phyloP scores from a whole-genome alignment of 2,329 filamentous ascomycete species.

The Fusarium goolgardi region DNA sequence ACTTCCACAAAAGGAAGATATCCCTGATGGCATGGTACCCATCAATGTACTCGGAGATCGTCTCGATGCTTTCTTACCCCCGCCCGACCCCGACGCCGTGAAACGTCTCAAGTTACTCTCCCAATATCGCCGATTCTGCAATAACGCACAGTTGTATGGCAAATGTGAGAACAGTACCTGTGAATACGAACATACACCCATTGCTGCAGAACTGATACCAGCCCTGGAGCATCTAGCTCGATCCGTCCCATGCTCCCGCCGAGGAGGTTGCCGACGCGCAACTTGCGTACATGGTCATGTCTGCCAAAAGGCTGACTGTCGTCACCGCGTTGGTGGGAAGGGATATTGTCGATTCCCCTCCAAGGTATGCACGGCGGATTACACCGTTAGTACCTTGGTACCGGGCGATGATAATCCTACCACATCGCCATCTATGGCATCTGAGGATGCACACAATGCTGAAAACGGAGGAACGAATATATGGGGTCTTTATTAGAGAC shows the following conservation, averaged over 20 bases:
- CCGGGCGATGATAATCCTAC: not conserved
- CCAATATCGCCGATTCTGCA: constrained; percentile 35
- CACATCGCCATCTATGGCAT: constrained; percentile 27
- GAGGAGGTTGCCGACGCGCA: constrained; percentile 26
- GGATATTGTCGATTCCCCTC: constrained; percentile 35
- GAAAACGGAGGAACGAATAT: constrained; percentile 27
- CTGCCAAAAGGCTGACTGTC: constrained; percentile 39
- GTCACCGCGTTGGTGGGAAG: constrained; percentile 29
- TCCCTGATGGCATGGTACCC: constrained; percentile 28
- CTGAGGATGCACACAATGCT: constrained; percentile 25
- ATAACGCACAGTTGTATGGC: constrained; percentile 34
- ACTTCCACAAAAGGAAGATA: constrained; percentile 29
- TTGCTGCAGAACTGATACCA: constrained; percentile 33
- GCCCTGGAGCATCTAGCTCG: constrained; percentile 32
- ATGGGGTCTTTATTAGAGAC: constrained; percentile 8
- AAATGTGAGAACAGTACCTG: constrained; percentile 34
- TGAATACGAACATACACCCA: constrained; percentile 36
- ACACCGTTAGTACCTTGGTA: constrained; percentile 5
- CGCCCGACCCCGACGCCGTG: constrained; percentile 12
- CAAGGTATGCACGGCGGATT: constrained; percentile 33
- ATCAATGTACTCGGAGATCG: constrained; percentile 36
- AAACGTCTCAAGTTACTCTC: constrained; percentile 32
- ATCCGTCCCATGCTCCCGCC: constrained; percentile 33
- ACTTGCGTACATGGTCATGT: constrained; percentile 40
- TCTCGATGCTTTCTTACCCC: constrained; percentile 31